phyloP scores from a whole-genome alignment of 2,329 filamentous ascomycete genomes.

The Zelopaecilomyces penicillatus region DNA sequence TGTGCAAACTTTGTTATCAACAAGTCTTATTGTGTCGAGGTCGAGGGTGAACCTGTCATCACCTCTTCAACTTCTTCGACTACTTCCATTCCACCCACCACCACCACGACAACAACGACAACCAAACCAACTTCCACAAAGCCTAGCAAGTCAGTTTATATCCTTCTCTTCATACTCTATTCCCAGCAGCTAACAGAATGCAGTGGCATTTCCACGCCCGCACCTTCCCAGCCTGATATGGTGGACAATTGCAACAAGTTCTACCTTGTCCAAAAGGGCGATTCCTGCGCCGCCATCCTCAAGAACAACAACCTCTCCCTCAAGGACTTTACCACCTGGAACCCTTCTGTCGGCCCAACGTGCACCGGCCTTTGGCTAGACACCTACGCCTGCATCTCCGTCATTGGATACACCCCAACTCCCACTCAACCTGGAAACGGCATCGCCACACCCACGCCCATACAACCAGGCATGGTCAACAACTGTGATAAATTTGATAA shows the following conservation, averaged over 20 bases:
- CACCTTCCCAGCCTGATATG: slow-evolving; percentile 8
- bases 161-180: too few relatives aligned
- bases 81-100: too few relatives aligned
- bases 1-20: too few relatives aligned
- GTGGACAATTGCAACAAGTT: slow-evolving; percentile 8
- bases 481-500: slow-evolving; percentile 22
- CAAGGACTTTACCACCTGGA: slow-evolving; percentile 19
- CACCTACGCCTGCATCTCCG: slow-evolving; percentile 8
- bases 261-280: slow-evolving; percentile 9
- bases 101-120: too few relatives aligned
- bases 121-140: too few relatives aligned
- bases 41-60: too few relatives aligned
- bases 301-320: slow-evolving; percentile 13
- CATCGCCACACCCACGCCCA: slow-evolving; percentile 20
- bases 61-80: too few relatives aligned
- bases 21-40: too few relatives aligned
- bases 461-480: slow-evolving; percentile 18
- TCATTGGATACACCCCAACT: background rate
- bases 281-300: slow-evolving; percentile 14
- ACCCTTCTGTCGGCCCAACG: slow-evolving; percentile 19
- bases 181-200: too few relatives aligned
- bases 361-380: slow-evolving; percentile 17
- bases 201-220: slow-evolving; percentile 1
- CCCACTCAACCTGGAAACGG: slow-evolving; percentile 6
- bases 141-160: too few relatives aligned